Conservation (phyloP, 2,329 filamentous ascomycete genomes). For the Tympanopsis confertula region DNA sequence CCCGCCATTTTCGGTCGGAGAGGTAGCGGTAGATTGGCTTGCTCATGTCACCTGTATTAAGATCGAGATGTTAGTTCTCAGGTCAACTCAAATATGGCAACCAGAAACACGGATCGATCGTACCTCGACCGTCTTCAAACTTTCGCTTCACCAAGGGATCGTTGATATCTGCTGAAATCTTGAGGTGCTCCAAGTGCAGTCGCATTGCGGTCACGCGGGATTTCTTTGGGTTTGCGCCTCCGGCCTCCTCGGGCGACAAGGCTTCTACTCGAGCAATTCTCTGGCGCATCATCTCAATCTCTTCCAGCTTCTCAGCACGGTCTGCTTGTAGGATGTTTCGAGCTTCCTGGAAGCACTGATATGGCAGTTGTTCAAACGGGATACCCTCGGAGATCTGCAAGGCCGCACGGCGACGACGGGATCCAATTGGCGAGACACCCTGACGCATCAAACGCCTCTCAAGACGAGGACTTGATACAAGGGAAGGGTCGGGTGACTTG, state of each 20-base stretch:
- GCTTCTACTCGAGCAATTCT: not conserved
- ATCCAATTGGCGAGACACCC: not conserved
- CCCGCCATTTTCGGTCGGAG: not conserved
- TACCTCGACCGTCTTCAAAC: slow-evolving; percentile 1
- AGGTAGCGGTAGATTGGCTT: slow-evolving; percentile 1
- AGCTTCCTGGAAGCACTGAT: slow-evolving; percentile 1
- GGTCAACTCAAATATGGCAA: too few species aligned
- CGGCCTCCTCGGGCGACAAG: not conserved
- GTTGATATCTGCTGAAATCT: not conserved
- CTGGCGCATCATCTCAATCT: not conserved
- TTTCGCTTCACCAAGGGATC: not conserved
- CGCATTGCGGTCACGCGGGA: not conserved
- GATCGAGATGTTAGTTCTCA: not conserved
- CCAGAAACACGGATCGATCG: not conserved
- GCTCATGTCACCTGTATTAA: not conserved
- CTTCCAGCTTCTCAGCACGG: not conserved
- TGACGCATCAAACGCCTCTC: not conserved
- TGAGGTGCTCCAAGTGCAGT: not conserved
- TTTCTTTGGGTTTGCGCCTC: not conserved
- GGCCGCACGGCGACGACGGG: not conserved
- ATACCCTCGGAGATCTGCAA: not conserved
- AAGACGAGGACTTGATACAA: not conserved
- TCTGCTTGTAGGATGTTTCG: not conserved
- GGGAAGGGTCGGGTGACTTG: not conserved
- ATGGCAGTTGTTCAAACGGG: slow-evolving; percentile 1